These are phyloP conservation scores for Canna indica DNA, from an alignment of 176 grass and related monocot genomes.

Conservation along the genomic window DNA sequence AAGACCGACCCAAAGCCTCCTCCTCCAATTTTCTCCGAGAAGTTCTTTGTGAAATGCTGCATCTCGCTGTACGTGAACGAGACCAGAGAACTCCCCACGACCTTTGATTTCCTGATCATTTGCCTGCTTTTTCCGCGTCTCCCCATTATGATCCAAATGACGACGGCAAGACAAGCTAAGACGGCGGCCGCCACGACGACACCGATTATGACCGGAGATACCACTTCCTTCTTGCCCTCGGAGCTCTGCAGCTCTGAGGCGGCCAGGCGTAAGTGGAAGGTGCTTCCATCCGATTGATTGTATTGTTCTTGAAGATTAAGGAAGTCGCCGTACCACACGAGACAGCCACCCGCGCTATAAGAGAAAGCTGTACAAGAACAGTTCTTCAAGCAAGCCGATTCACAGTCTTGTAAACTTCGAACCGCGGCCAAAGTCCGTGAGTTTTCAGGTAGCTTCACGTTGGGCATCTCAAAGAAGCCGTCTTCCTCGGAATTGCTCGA, in stretches of 20 bases:
- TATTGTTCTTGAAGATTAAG: neutral
- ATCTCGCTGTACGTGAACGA: slow-evolving; percentile 34
- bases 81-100: neutral
- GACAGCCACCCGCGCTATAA: neutral
- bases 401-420: slow-evolving; percentile 34
- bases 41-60: slow-evolving; percentile 30
- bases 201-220: neutral
- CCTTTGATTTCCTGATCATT: neutral
- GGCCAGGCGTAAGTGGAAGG: slow-evolving; percentile 18
- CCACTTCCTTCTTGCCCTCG: neutral
- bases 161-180: neutral
- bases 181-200: neutral
- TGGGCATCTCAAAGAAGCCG: slow-evolving; percentile 39
- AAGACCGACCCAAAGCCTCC: slow-evolving; percentile 64
- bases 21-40: slow-evolving; percentile 38
- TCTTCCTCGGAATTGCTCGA: slow-evolving; percentile 27
- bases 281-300: neutral
- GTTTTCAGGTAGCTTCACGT: slow-evolving; percentile 41
- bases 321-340: slow-evolving; percentile 8
- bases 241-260: slow-evolving; percentile 6
- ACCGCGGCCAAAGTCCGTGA: slow-evolving; percentile 17
- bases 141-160: neutral
- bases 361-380: slow-evolving; percentile 22
- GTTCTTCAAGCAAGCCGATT: slow-evolving; percentile 1
- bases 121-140: neutral